phyloP scores from a whole-genome alignment of 1,284 basidiomycete genomes.

The Porodaedalea pini region DNA sequence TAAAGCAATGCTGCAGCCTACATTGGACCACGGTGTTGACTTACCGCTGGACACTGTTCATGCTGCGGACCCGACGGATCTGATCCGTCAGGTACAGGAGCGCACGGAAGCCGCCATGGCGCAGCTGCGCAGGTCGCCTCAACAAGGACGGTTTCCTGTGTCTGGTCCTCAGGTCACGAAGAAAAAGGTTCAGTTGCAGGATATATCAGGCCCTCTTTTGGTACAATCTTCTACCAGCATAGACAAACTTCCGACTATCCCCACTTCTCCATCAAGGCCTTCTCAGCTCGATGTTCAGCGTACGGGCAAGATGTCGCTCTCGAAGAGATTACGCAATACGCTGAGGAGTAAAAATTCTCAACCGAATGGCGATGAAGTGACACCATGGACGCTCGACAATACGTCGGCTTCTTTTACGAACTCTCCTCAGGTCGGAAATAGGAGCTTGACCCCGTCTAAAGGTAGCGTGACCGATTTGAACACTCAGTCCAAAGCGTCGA shows the following conservation, averaged over 20 bases:
- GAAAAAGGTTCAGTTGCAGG: conserved; percentile 62
- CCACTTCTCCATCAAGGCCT: conserved; percentile 36
- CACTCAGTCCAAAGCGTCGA: conserved; percentile 30
- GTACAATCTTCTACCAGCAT: conserved; percentile 74
- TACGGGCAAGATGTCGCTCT: conserved; percentile 47
- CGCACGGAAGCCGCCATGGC: conserved; percentile 67
- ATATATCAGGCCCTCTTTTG: conserved; percentile 71
- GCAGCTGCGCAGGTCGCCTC: conserved; percentile 59
- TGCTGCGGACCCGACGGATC: conserved; percentile 44
- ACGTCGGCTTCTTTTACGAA: conserved; percentile 25
- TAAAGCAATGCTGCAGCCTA: conserved; percentile 23
- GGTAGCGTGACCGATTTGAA: conserved; percentile 25
- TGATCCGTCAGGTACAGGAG: conserved; percentile 65
- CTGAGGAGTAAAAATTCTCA: conserved; percentile 55
- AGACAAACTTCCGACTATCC: conserved; percentile 65
- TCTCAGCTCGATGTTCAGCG: conserved; percentile 30
- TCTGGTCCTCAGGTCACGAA: conserved; percentile 41
- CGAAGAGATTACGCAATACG: conserved; percentile 55
- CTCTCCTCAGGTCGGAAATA: conserved; percentile 24
- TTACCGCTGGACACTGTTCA: conserved; percentile 33
- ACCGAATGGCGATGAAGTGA: conserved; percentile 50
- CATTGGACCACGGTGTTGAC: conserved; percentile 27
- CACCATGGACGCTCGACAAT: conserved; percentile 41
- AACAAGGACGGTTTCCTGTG: conserved; percentile 44
- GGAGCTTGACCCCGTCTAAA: conserved; percentile 21